Conservation (phyloP, 495 filamentous ascomycete species). For the Glutinoglossum americanum region DNA sequence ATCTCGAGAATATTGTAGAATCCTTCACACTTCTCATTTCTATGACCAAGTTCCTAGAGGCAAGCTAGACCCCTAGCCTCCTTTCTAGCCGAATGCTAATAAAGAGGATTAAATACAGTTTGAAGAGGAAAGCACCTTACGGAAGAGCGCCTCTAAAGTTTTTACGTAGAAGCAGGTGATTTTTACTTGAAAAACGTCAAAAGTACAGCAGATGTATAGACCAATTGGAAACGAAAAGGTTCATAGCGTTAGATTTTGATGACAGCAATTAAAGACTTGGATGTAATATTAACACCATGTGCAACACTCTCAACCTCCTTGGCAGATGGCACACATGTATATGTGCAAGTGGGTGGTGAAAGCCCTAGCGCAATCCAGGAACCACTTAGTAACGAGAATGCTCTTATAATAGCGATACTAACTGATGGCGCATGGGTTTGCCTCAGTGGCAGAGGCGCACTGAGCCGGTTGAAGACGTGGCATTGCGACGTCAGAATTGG, state of each 20-base stretch:
- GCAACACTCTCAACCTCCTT: no score
- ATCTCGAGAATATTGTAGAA: constrained; percentile 34
- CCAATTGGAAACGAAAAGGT: neutral
- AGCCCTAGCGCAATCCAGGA: no score
- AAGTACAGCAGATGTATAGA: neutral
- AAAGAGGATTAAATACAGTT: constrained; percentile 12
- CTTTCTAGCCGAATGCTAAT: neutral
- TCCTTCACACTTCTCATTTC: constrained; percentile 35
- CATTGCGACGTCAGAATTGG: no score
- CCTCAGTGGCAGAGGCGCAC: no score
- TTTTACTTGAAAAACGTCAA: neutral
- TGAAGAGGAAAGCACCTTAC: constrained; percentile 22
- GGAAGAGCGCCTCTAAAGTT: constrained; percentile 14
- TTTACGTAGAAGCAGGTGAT: constrained; percentile 18
- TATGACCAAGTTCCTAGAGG: constrained; percentile 39
- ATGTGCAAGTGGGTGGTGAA: no score
- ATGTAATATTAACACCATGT: no score
- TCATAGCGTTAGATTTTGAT: neutral
- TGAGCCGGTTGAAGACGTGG: no score
- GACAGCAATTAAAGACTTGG: neutral
- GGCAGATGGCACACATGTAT: no score
- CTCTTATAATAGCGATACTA: no score
- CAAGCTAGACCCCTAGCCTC: constrained; percentile 15
- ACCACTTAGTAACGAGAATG: no score
- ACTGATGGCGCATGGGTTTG: no score